These are phyloP conservation scores for Rhinocladiella similis DNA, from an alignment of 2,329 filamentous ascomycete species.

Conservation along the genomic window DNA sequence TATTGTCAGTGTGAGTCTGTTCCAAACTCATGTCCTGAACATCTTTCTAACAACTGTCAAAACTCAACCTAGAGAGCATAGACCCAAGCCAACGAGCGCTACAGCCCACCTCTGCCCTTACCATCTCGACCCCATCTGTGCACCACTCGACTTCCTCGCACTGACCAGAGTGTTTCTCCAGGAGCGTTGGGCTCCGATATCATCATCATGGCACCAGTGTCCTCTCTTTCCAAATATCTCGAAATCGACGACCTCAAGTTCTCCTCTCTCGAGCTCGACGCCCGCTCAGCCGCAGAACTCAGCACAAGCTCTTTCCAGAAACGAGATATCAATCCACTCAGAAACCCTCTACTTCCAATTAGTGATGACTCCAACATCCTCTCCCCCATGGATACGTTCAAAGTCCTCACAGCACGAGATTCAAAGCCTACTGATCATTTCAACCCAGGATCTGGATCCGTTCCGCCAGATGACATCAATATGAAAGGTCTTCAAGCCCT, in stretches of 20 bases:
- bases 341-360: conserved; percentile 17
- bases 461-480: conserved; percentile 45
- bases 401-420: conserved; percentile 34
- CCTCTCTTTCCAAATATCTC: not conserved
- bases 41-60: conserved; percentile 6
- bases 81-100: not conserved
- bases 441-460: conserved; percentile 35
- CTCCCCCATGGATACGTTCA: conserved; percentile 30
- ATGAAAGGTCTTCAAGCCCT: conserved; percentile 73
- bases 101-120: not conserved
- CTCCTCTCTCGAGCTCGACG: conserved; percentile 30
- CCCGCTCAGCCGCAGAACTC: conserved; percentile 16
- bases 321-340: conserved; percentile 2
- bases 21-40: not conserved
- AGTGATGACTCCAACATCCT: conserved; percentile 20
- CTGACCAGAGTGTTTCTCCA: conserved; percentile 5
- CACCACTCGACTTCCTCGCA: not conserved
- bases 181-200: conserved; percentile 4
- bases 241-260: conserved; percentile 26
- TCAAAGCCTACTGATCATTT: conserved; percentile 25
- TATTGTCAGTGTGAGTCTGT: conserved; percentile 1
- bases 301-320: conserved; percentile 8
- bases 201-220: conserved; percentile 24
- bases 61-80: not conserved
- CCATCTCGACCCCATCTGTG: conserved; percentile 2